Evolutionary conservation across 2,329 filamentous ascomycete genomes (phyloP), one percentile per base, ranked within the genome.

Genomic region (Fusarium nanum): DNA sequence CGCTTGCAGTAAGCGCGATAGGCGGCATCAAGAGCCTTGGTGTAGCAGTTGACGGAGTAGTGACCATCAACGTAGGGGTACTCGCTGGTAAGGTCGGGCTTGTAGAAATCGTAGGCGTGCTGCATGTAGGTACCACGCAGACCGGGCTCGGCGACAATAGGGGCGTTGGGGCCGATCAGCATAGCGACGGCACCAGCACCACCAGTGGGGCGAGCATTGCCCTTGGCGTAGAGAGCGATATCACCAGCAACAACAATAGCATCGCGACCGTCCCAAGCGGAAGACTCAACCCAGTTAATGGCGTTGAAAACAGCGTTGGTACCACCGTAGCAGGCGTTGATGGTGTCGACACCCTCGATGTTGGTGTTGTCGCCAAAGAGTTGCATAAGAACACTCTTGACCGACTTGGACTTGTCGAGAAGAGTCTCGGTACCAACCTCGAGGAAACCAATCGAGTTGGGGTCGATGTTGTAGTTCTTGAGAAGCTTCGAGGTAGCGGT

Each of bases 61-160:
- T 94, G 92, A 66, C 92, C 92, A 76, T 95, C 92, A 62, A 95
- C 92, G 77, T 93, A 90, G 70, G 92, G 92, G 84, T 95, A 95
- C 83, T 95, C 92, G 87, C 91, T 93, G 77, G 92, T 92, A 73
- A 95, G 85, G 81, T 95, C 92, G 76, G 92, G 92, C 89, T 95
- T 95, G 89, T 93, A 95, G 81, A 95, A 95, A 81, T 95, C 92
- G 82, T 95, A 96, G 75, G 90, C 91, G 83, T 95, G 92, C 81
- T 90, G 86, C 89, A 94, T 91, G 85, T 93, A 93, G 76, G 86
- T 90, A 78, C 91, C 92, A 77, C 92, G 90, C 78, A 94, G 88
- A 78, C 93, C 93, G 54, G 92, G 89, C 83, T 95, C 92, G 71
- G 92, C 84, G 66, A 91, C 91, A 69, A 95, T 83, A 59, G 92